Evolutionary conservation across 306 rosid species (phyloP).

Genomic region (Inga laurina): DNA sequence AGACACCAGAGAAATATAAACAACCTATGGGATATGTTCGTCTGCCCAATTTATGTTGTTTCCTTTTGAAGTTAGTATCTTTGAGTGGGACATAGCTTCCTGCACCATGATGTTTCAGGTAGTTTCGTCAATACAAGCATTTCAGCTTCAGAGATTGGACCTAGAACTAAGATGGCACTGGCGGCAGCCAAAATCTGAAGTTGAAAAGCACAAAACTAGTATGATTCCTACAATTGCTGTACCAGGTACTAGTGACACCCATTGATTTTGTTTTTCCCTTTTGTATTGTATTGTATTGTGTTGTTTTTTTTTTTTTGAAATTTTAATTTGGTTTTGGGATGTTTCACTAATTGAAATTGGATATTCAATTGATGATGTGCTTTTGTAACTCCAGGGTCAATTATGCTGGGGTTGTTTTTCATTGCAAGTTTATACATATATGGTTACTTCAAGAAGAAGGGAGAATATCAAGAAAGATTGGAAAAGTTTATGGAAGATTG

Average conservation of each 20-base stretch:
- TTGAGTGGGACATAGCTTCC: background rate
- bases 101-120: conserved; percentile 23
- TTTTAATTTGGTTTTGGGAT: background rate
- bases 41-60: conserved; percentile 2
- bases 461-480: conserved; percentile 33
- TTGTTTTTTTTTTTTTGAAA: background rate
- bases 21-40: background rate
- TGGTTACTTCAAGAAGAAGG: background rate
- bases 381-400: conserved; percentile 1
- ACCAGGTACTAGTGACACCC: background rate
- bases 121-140: background rate
- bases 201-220: background rate
- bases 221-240: background rate
- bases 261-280: background rate
- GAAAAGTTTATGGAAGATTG: conserved; percentile 44
- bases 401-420: background rate
- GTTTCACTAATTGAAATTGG: background rate
- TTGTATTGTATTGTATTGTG: too few relatives aligned
- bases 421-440: background rate
- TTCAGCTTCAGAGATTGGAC: background rate
- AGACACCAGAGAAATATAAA: too few relatives aligned
- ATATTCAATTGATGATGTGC: background rate
- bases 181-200: background rate
- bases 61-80: background rate
- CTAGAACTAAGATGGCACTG: too few relatives aligned